These are phyloP conservation scores for Xanthoceras sorbifolium DNA, from an alignment of 345 rosid species.

Conservation along the genomic window DNA sequence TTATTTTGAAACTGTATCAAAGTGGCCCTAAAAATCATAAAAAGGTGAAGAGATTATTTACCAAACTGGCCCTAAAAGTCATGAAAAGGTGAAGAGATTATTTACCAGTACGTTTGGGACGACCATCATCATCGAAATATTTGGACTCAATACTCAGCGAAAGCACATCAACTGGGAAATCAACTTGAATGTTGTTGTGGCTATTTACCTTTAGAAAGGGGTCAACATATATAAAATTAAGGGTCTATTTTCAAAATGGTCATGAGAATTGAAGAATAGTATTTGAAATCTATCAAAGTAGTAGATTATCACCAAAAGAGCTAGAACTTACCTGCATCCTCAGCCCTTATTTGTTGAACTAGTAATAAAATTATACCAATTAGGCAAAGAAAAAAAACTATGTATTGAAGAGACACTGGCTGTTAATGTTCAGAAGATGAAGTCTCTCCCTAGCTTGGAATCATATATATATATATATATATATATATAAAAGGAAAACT, in stretches of 20 bases:
- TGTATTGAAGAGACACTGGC: neutral
- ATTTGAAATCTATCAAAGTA: no score
- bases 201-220: neutral
- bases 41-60: no score
- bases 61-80: no score
- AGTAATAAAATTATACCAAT: neutral
- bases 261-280: no score
- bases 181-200: neutral
- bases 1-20: no score
- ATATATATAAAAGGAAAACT: neutral
- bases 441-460: neutral
- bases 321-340: neutral
- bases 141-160: constrained; percentile 34
- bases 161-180: constrained; percentile 27
- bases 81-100: no score
- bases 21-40: no score
- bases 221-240: no score
- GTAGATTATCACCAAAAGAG: no score
- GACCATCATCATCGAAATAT: constrained; percentile 79
- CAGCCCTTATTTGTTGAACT: neutral
- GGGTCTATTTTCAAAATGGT: no score
- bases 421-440: neutral
- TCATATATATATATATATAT: no score
- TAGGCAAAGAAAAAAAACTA: no score
- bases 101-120: constrained; percentile 62